Base-by-base conservation (phyloP, 805 yeast genomes). In the Tetrapisispora fleetii region DNA sequence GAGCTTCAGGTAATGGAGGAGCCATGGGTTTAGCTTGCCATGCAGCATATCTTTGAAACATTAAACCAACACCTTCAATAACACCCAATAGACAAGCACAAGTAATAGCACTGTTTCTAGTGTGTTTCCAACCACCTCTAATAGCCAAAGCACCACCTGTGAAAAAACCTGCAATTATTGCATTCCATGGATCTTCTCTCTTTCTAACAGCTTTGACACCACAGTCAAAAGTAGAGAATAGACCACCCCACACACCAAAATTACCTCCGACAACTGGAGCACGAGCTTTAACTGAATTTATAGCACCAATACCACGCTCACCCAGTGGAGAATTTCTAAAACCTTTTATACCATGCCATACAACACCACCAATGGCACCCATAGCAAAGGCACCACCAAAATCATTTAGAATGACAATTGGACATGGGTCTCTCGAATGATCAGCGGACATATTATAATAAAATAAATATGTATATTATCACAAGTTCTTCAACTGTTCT, bases 191-290 rank as follows among this genome's bases (percentile, higher is more conserved):
- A 68, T 93, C 99, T 69, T 93, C 99, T 75, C 97, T 87, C 70
- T 88, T 85, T 75, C 99, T 85, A 40, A 93, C 79, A 2, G 91
- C 96, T 69, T 91, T 93, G 43, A 93, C 95, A 16, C 90, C 78
- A 75, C 99, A 93, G 70, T 93, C 99, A 64, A 82, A 93, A 14
- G 95, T 84, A 33, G 97, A 88, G 66, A 93, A 93, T 59, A 93
- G 74, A 52, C 99, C 99, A 76, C 99, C 99, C 99, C 99, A 93
- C 37, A 87, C 95, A 73, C 99, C 99, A 63, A 93, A 91, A 70
- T 93, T 93, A 64, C 99, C 99, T 57, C 99, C 99, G 48, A 91
- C 89, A 45, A 91, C 96, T 37, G 99, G 99, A 2, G 97, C 98
- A 68, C 99, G 79, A 46, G 96, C 87, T 65, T 88, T 88, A 58